Evolutionary conservation across 352 stramenopile species (phyloP), one percentile per base, ranked within the genome.

Genomic region (Phytophthora cryptogea): DNA sequence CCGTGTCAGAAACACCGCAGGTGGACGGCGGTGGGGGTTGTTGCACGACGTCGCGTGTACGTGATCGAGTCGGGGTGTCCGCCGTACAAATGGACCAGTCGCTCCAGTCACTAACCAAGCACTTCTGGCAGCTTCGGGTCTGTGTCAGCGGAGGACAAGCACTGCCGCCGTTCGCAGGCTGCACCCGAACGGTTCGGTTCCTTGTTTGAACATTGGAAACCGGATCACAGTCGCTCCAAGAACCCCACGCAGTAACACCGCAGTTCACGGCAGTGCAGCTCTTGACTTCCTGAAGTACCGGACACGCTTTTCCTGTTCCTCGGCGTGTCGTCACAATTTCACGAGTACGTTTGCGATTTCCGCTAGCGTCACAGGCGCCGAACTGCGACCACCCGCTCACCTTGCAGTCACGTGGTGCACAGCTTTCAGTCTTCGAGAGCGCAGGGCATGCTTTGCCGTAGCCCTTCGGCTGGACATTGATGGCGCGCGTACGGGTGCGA

Each of bases 321-420:
- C 71, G 68, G 3, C 65, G 49, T 8, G 63, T 33, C 0, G 31
- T 52, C 0, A 61, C 61, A 6, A 86, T 36, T 1, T 40, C 66
- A 4, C 82, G 76, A 16, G 70, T 80, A 16, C 74, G 79, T 32
- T 60, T 80, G 4, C 76, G 74, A 1, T 71, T 78, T 4, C 67
- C 56, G 6, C 46, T 72, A 1, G 63, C 50, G 4, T 85, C 66
- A 39, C 82, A 92, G 2, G 35, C 8, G 0, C 66, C 76, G 47
- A 75, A 89, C 13, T 56, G 45, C 0, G 52, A 70, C 80, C 82
- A 92, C 4, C 78, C 79, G 7, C 59, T 86, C 0, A 88, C 74
- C 35, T 70, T 70, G 52, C 80, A 92, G 47, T 86, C 70, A 6
- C 70, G 65, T 3, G 64, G 20, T 0, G 69, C 53, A 33, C 81